Evolutionary conservation across 352 stramenopile species (phyloP).

Genomic region (Phytophthora macrochlamydospora): DNA sequence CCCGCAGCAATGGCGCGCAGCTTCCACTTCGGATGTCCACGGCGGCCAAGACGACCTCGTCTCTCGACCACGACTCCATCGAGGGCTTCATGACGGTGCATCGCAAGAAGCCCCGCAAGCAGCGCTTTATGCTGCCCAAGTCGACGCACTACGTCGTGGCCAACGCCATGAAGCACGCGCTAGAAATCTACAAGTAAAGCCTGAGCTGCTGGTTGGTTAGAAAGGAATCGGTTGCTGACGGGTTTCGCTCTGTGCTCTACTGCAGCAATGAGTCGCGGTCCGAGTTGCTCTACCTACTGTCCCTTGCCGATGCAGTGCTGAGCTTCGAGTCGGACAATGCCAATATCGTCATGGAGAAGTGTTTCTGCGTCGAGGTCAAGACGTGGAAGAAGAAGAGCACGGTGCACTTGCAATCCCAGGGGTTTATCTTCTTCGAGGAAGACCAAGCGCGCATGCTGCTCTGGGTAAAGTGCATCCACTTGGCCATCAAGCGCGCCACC

Average conservation of each 20-base stretch:
- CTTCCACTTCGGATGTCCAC: slow-evolving; percentile 15
- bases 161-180: slow-evolving; percentile 53
- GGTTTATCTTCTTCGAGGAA: slow-evolving; percentile 79
- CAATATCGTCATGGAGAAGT: slow-evolving; percentile 77
- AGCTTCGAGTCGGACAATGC: slow-evolving; percentile 73
- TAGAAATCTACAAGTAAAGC: slow-evolving; percentile 64
- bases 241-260: slow-evolving; percentile 15
- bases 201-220: not conserved
- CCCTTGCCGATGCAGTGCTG: slow-evolving; percentile 55
- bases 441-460: slow-evolving; percentile 68
- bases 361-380: slow-evolving; percentile 73
- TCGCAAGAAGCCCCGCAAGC: slow-evolving; percentile 63
- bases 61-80: slow-evolving; percentile 47
- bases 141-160: slow-evolving; percentile 56
- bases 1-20: not conserved
- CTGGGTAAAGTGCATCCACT: slow-evolving; percentile 82
- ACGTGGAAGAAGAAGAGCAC: slow-evolving; percentile 76
- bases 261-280: slow-evolving; percentile 51
- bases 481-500: slow-evolving; percentile 62
- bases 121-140: slow-evolving; percentile 53
- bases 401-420: slow-evolving; percentile 58
- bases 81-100: slow-evolving; percentile 70
- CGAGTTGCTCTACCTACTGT: slow-evolving; percentile 69
- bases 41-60: slow-evolving; percentile 25
- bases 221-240: not conserved